These are phyloP conservation scores for Elsinoe arachidis DNA, from an alignment of 2,329 filamentous ascomycete species.

Conservation along the genomic window DNA sequence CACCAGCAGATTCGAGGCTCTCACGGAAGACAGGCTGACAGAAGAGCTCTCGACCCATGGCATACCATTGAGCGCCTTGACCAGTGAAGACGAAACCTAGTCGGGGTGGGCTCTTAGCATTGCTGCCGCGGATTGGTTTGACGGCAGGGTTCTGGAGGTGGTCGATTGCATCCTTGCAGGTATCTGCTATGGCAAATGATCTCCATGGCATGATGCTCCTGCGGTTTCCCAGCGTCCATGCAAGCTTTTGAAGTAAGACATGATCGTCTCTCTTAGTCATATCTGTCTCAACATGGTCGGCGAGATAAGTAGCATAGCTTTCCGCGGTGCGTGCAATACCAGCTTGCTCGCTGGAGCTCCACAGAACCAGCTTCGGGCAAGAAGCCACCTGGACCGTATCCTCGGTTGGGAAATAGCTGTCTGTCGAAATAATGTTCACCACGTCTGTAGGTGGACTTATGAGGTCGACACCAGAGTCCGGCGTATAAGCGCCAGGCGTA, in stretches of 20 bases:
- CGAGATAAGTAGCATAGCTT: not conserved
- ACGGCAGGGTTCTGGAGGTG: not conserved
- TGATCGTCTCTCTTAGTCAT: not conserved
- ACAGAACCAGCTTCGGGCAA: not conserved
- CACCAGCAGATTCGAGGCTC: conserved; percentile 17
- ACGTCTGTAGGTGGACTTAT: not conserved
- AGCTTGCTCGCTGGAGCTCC: not conserved
- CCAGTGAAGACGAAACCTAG: conserved; percentile 26
- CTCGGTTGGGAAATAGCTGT: no score
- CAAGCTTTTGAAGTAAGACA: not conserved
- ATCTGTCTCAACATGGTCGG: not conserved
- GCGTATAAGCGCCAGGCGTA: not conserved
- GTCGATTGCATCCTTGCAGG: not conserved
- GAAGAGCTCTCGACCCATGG: conserved; percentile 23
- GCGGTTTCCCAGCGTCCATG: not conserved
- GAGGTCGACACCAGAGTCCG: not conserved
- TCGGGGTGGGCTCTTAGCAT: conserved; percentile 3
- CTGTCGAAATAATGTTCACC: no score
- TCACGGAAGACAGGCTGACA: conserved; percentile 17
- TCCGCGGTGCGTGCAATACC: not conserved
- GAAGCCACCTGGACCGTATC: not conserved
- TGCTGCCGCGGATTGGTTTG: conserved; percentile 10
- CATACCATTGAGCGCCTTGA: conserved; percentile 28
- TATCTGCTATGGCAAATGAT: not conserved
- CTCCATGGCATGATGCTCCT: not conserved